A percentile compares a stretch with the other conserved stretches of the same genome.
Evolutionary conservation across 1,284 basidiomycete species (phyloP).

Genomic region (Earliella scabrosa): DNA sequence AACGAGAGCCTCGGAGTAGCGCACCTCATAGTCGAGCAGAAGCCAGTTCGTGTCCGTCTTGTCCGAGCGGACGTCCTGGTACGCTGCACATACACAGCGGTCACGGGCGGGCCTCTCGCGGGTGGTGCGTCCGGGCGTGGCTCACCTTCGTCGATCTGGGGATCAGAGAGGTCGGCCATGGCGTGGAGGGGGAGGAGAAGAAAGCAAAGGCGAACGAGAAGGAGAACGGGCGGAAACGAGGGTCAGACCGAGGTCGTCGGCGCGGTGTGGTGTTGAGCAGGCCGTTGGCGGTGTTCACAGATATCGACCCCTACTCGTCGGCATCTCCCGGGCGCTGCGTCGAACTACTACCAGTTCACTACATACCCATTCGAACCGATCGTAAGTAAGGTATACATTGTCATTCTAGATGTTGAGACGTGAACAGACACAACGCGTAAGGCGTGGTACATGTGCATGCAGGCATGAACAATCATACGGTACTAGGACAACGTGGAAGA

Average conservation of each 20-base stretch:
- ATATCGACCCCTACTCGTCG: constrained; percentile 5
- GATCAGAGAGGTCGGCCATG: constrained; percentile 87
- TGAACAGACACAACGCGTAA: too few relatives aligned
- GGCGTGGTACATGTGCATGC: too few relatives aligned
- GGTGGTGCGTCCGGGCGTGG: constrained; percentile 7
- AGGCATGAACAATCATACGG: too few relatives aligned
- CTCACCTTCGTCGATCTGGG: constrained; percentile 78
- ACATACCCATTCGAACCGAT: not conserved
- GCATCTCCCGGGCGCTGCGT: constrained; percentile 4
- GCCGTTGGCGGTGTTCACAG: constrained; percentile 7
- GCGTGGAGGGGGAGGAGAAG: constrained; percentile 32
- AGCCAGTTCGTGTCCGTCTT: constrained; percentile 88
- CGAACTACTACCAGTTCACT: too few relatives aligned
- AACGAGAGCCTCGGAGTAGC: constrained; percentile 14
- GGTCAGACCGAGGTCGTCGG: constrained; percentile 2
- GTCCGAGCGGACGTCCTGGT: constrained; percentile 82
- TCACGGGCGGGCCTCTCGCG: constrained; percentile 15
- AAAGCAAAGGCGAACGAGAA: constrained; percentile 38
- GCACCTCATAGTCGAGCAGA: constrained; percentile 84
- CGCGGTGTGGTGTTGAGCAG: constrained; percentile 10
- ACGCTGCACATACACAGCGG: constrained; percentile 55
- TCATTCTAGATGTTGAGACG: not conserved
- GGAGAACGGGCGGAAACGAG: constrained; percentile 17
- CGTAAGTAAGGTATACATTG: not conserved
- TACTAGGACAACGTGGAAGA: too few relatives aligned